Evolutionary conservation across 495 filamentous ascomycete genomes (phyloP), one percentile per base, ranked within the genome.

Genomic region (Penicillium riverlandense): DNA sequence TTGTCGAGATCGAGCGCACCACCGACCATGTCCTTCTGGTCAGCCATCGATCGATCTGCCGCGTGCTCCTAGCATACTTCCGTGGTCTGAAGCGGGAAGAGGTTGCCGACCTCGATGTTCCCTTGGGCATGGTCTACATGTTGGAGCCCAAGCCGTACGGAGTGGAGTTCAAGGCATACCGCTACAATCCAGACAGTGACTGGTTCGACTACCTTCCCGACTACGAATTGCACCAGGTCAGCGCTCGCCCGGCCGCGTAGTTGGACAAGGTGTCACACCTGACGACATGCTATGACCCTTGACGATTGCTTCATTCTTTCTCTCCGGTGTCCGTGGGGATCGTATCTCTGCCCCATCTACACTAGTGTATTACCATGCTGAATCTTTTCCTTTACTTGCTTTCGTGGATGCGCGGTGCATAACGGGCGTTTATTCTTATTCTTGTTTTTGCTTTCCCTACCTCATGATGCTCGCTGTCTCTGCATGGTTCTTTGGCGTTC

Each of bases 121-220:
- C 92, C 6, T 70, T 98, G 40, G 92, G 92, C 8, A 86, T 91
- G 61, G 69, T 97, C 15, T 97, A 95, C 58, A 84, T 86, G 55
- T 79, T 98, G 40, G 91, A 98, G 60, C 92, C 92, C 47, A 97
- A 96, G 72, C 92, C 92, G 4, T 98, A 98, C 54, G 92, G 92
- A 0, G 90, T 96, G 44, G 92, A 94, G 38, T 96, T 96, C 63
- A 88, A 88, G 59, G 91, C 90, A 1, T 97, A 95, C 67, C 75
- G 78, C 38, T 96, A 96, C 67, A 87, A 96, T 55, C 70, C 82
- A 31, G 67, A 71, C 14, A 77, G 55, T 14, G 82, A 83, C 40
- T 87, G 82, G 80, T 98, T 98, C 53, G 82, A 95, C 46, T 76
- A 87, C 52, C 65, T 88, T 30, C 86, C 83, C 5, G 70, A 87